These are phyloP conservation scores for Ceratonia siliqua DNA, from an alignment of 306 rosid species.

Conservation along the genomic window DNA sequence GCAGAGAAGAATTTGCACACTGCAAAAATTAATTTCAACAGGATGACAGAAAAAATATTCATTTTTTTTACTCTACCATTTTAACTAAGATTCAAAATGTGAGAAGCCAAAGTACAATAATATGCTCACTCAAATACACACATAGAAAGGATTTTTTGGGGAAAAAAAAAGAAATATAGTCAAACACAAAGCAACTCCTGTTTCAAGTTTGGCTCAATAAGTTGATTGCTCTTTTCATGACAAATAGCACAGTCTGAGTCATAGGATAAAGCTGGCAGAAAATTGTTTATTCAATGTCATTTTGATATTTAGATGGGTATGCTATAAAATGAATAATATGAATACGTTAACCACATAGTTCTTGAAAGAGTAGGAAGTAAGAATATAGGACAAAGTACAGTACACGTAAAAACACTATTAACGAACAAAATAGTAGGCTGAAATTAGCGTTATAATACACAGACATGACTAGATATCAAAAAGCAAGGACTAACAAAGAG, in stretches of 20 bases:
- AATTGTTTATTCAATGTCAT: not conserved
- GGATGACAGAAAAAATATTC: not conserved
- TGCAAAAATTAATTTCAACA: not conserved
- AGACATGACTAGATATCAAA: not conserved
- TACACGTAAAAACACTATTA: not conserved
- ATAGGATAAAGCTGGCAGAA: not conserved
- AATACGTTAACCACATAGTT: not conserved
- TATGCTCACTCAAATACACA: not conserved
- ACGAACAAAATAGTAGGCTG: too few species aligned
- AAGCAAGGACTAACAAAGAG: not conserved
- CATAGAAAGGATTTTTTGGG: not conserved
- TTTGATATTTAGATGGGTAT: not conserved
- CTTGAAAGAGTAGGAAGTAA: not conserved
- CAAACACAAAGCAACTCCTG: not conserved
- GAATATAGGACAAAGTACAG: not conserved
- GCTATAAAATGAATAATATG: not conserved
- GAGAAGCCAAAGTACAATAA: not conserved
- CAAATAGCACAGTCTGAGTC: not conserved
- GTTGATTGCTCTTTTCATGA: not conserved
- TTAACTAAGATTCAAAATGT: not conserved
- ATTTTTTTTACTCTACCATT: not conserved
- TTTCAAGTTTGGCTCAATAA: not conserved
- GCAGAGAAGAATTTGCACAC: conserved; percentile 4
- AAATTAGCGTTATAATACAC: not conserved
- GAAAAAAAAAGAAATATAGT: not conserved